A percentile compares a stretch with the other conserved stretches of the same genome.
These are phyloP conservation scores for Phytophthora idaei DNA, from an alignment of 352 stramenopile species.

Conservation along the genomic window DNA sequence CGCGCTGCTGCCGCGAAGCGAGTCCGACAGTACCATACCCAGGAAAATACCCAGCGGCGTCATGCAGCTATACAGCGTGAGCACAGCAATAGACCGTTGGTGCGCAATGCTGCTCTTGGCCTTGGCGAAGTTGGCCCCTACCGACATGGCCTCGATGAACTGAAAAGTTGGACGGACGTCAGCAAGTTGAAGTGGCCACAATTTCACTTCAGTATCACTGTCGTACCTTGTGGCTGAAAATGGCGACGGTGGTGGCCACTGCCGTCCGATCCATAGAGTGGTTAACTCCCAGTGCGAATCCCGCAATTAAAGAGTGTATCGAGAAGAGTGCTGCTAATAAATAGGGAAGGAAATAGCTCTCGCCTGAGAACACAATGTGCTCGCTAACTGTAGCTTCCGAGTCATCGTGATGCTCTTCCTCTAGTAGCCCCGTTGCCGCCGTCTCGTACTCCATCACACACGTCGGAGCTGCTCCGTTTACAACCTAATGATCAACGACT, in stretches of 20 bases:
- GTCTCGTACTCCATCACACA: slow-evolving; percentile 34
- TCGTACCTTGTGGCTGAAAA: slow-evolving; percentile 71
- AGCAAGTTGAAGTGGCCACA: slow-evolving; percentile 10
- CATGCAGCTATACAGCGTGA: slow-evolving; percentile 74
- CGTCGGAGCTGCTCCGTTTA: slow-evolving; percentile 11
- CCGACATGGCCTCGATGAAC: slow-evolving; percentile 72
- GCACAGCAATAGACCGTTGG: slow-evolving; percentile 51
- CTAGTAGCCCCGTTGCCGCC: slow-evolving; percentile 23
- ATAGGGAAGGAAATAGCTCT: slow-evolving; percentile 62
- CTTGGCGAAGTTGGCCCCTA: slow-evolving; percentile 68
- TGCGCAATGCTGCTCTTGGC: slow-evolving; percentile 56
- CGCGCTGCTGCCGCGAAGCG: slow-evolving; percentile 48
- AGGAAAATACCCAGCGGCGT: slow-evolving; percentile 65
- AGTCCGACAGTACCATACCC: slow-evolving; percentile 58
- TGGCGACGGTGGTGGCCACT: slow-evolving; percentile 62
- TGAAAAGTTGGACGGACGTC: slow-evolving; percentile 13
- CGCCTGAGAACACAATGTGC: slow-evolving; percentile 65
- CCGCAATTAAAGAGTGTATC: slow-evolving; percentile 68
- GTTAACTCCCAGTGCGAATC: slow-evolving; percentile 68
- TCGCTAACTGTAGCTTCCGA: slow-evolving; percentile 55
- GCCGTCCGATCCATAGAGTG: slow-evolving; percentile 54
- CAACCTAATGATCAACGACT: slow-evolving; percentile 8
- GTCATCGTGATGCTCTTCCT: slow-evolving; percentile 25
- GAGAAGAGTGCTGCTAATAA: slow-evolving; percentile 71
- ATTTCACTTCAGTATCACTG: neutral